phyloP scores from a whole-genome alignment of 495 filamentous ascomycete species.

The Hypoxylon intermedium region DNA sequence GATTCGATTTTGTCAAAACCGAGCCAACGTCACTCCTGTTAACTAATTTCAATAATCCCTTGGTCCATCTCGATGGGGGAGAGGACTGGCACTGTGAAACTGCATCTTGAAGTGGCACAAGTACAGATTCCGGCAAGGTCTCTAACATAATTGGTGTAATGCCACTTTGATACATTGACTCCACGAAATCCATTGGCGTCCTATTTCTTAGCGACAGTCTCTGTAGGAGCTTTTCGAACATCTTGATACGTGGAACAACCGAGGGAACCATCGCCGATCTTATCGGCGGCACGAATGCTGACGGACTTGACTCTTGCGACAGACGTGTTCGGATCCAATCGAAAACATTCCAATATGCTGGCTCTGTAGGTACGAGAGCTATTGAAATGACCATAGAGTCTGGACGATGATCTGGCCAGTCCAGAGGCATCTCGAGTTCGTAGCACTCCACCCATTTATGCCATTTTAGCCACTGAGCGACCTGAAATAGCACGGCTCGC shows the following conservation, averaged over 20 bases:
- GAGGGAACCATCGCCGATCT: slow-evolving; percentile 50
- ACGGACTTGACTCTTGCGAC: slow-evolving; percentile 20
- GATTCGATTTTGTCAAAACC: slow-evolving; percentile 60
- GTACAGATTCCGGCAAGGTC: slow-evolving; percentile 81
- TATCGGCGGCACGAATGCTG: slow-evolving; percentile 35
- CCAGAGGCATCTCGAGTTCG: slow-evolving; percentile 59
- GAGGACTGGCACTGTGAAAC: slow-evolving; percentile 80
- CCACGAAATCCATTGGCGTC: slow-evolving; percentile 57
- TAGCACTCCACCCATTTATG: slow-evolving; percentile 74
- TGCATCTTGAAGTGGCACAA: slow-evolving; percentile 80
- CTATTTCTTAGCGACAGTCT: slow-evolving; percentile 45
- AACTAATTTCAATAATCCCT: slow-evolving; percentile 73
- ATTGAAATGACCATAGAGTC: slow-evolving; percentile 22
- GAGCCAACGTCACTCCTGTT: slow-evolving; percentile 81
- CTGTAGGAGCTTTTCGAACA: slow-evolving; percentile 66
- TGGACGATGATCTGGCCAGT: slow-evolving; percentile 60
- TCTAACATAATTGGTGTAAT: slow-evolving; percentile 68
- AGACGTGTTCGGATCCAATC: slow-evolving; percentile 73
- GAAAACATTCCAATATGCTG: slow-evolving; percentile 64
- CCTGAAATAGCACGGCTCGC: slow-evolving; percentile 75
- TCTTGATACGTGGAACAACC: slow-evolving; percentile 64
- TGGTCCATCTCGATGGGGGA: slow-evolving; percentile 79
- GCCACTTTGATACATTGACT: slow-evolving; percentile 66
- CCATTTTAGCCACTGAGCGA: slow-evolving; percentile 88
- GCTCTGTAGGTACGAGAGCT: slow-evolving; percentile 55